Conservation (phyloP, 257 asterid genomes). For the Striga asiatica region DNA sequence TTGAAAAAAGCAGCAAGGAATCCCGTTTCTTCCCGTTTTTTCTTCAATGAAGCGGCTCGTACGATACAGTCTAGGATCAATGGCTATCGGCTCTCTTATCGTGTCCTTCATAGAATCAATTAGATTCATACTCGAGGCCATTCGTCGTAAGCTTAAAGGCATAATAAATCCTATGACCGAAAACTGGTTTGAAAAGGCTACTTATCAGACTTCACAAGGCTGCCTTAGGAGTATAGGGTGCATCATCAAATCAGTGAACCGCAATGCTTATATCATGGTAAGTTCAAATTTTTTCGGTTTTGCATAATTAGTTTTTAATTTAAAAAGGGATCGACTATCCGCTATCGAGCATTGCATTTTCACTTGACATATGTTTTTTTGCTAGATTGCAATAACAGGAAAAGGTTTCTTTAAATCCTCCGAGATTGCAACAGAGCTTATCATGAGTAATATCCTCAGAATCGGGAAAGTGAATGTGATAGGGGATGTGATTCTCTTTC, state of each 20-base stretch:
- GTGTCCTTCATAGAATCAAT: constrained; percentile 72
- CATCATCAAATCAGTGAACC: constrained; percentile 78
- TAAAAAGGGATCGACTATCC: too few species aligned
- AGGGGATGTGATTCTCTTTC: constrained; percentile 89
- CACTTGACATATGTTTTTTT: too few species aligned
- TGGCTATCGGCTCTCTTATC: constrained; percentile 79
- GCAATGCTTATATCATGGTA: constrained; percentile 94
- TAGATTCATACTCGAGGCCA: constrained; percentile 75
- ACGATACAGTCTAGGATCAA: constrained; percentile 79
- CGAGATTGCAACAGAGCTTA: constrained; percentile 87
- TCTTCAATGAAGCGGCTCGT: constrained; percentile 89
- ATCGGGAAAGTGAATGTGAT: constrained; percentile 91
- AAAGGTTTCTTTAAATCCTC: constrained; percentile 86
- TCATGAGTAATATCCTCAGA: constrained; percentile 81
- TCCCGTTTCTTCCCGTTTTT: constrained; percentile 88
- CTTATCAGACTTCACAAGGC: constrained; percentile 47
- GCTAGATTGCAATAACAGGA: constrained; percentile 92
- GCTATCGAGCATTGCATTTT: neutral
- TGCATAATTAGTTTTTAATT: neutral
- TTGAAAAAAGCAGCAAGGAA: constrained; percentile 46
- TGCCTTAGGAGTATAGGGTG: constrained; percentile 62
- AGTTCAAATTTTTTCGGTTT: constrained; percentile 15
- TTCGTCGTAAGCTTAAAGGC: constrained; percentile 93
- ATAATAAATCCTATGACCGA: constrained; percentile 42
- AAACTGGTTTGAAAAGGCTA: constrained; percentile 52